Evolutionary conservation across 371 early-diverging fungal species (phyloP), one percentile per base, ranked within the genome.

Genomic region (Mortierella sp.): DNA sequence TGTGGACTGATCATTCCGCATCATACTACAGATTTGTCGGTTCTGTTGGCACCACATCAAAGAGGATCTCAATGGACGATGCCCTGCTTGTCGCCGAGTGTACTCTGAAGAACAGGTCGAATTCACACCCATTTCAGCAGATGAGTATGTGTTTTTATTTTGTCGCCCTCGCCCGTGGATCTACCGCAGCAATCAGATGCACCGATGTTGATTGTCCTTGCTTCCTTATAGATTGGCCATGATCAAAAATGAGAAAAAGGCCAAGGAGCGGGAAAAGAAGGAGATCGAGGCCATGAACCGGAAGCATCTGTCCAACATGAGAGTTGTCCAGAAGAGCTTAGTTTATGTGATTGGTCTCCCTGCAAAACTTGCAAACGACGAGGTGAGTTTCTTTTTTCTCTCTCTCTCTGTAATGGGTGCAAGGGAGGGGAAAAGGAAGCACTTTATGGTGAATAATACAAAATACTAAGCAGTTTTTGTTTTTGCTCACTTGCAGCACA

Each of bases 41-140:
- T 99, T 99, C 80, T 99, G 99, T 73, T 97, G 96, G 93, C 92
- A 98, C 79, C 96, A 95, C 70, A 97, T 97, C 81, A 94, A 93
- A 65, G 93, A 96, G 50, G 89, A 94, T 71, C 84, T 95, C 64
- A 96, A 95, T 79, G 93, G 93, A 6, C 87, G 90, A 51, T 99
- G 99, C 80, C 98, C 99, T n/a, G 98, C 96, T 8, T 99, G 99
- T 71, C 88, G 94, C 26, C 81, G 94, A 66, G 78, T 87, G 28
- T 94, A 94, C 68, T 88, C 93, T 6, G 97, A 96, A 46, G 92
- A 97, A 58, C 89, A 85, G 41, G 90, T 95, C 41, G 92, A 95
- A 80, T 96, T 94, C 81, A 91, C 87, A 21, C 95, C 96, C 8
- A 89, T 96, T 42, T 90, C 95, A 9, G 84, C 93, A n/a, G 95